These are phyloP conservation scores for Monosporascus sp. DNA, from an alignment of 2,329 filamentous ascomycete genomes.

Conservation along the genomic window DNA sequence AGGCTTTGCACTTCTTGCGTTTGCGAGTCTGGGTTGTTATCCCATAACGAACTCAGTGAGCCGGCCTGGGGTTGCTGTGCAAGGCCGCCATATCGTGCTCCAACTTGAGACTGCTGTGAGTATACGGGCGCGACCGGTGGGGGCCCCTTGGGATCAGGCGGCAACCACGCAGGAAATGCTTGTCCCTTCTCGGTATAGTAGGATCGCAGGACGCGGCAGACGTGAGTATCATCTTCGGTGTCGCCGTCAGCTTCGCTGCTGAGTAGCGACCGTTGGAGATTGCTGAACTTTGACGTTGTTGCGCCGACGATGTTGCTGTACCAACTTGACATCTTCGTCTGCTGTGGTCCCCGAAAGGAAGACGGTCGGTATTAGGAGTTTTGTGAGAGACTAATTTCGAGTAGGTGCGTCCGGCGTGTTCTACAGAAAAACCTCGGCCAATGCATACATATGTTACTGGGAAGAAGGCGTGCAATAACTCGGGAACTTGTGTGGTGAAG, in stretches of 20 bases:
- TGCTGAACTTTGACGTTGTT: slow-evolving; percentile 60
- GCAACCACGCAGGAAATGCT: slow-evolving; percentile 79
- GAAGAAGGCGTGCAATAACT: no score
- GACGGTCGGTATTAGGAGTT: no score
- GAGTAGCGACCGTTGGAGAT: slow-evolving; percentile 65
- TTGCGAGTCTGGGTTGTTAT: slow-evolving; percentile 36
- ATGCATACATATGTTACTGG: no score
- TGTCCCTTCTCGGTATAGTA: slow-evolving; percentile 90
- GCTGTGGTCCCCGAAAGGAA: no score
- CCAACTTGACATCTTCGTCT: slow-evolving; percentile 66
- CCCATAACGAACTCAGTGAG: slow-evolving; percentile 55
- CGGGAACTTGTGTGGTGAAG: no score
- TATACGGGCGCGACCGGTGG: slow-evolving; percentile 50
- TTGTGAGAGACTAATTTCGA: no score
- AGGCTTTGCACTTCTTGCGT: slow-evolving; percentile 39
- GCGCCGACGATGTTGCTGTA: slow-evolving; percentile 69
- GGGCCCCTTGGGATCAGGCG: slow-evolving; percentile 77
- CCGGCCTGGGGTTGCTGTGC: slow-evolving; percentile 31
- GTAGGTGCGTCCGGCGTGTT: no score
- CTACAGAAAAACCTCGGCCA: no score
- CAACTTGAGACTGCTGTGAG: slow-evolving; percentile 44
- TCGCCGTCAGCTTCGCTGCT: slow-evolving; percentile 63
- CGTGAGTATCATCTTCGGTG: slow-evolving; percentile 86
- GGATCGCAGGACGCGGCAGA: slow-evolving; percentile 84
- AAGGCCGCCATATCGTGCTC: slow-evolving; percentile 49